A percentile compares a stretch with the other conserved stretches of the same genome.
These are phyloP conservation scores for Phlyctochytrium arcticum DNA, from an alignment of 192 early-diverging fungal genomes.

Conservation along the genomic window DNA sequence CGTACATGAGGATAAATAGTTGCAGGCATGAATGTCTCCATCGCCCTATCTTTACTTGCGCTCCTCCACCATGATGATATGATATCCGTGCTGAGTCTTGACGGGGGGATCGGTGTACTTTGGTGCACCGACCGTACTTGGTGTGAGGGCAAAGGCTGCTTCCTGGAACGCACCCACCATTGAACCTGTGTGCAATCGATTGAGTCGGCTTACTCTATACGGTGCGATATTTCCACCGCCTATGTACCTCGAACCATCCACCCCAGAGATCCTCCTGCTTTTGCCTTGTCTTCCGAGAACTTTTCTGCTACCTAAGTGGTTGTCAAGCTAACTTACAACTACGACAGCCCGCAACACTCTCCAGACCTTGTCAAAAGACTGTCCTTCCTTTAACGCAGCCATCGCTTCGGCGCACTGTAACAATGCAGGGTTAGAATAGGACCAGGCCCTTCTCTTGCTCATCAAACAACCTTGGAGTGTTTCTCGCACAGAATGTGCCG, in stretches of 20 bases:
- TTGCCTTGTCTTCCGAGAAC: conserved; percentile 34
- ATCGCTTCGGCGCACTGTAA: conserved; percentile 25
- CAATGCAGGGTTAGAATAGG: too few relatives aligned
- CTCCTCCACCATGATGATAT: conserved; percentile 29
- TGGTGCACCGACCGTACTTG: conserved; percentile 11
- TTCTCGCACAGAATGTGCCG: conserved; percentile 39
- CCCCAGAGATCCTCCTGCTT: conserved; percentile 28
- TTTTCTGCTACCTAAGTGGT: conserved; percentile 19
- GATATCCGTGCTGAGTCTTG: conserved; percentile 23
- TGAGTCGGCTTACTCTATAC: background rate
- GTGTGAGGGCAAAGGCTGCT: conserved; percentile 19
- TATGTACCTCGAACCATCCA: conserved; percentile 23
- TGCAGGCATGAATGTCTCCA: too few relatives aligned
- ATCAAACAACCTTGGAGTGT: conserved; percentile 28
- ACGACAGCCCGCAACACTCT: background rate
- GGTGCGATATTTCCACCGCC: background rate
- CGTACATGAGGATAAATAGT: too few relatives aligned
- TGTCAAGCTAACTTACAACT: background rate
- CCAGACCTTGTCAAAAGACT: conserved; percentile 24
- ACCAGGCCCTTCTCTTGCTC: too few relatives aligned
- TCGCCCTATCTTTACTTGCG: conserved; percentile 15
- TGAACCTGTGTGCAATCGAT: background rate
- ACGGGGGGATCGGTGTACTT: conserved; percentile 21
- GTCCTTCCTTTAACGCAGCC: conserved; percentile 17
- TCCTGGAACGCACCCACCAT: conserved; percentile 25